Evolutionary conservation across 768 basidiomycete genomes (phyloP).

Genomic region (Termitomyces sp.): DNA sequence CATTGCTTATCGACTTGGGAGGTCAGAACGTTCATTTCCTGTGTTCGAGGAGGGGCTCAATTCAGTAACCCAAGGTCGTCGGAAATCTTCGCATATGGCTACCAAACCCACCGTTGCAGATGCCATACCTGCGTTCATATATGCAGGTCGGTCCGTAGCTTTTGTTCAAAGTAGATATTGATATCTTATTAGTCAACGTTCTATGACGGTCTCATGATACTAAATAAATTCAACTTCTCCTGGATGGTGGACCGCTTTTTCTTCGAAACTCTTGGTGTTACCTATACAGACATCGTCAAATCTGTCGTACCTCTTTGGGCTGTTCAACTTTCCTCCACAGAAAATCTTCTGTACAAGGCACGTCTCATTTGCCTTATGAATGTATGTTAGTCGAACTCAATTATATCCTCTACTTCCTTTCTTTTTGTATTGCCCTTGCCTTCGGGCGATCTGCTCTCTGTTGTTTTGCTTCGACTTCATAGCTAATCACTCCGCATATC

Average conservation of each 20-base stretch:
- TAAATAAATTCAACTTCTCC: constrained; percentile 41
- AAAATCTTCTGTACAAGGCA: constrained; percentile 39
- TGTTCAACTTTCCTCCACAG: constrained; percentile 33
- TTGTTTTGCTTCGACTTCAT: constrained; percentile 2
- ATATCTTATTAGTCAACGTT: constrained; percentile 41
- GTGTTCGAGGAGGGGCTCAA: not conserved
- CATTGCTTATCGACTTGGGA: constrained; percentile 55
- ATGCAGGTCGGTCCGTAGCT: constrained; percentile 40
- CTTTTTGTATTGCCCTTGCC: not conserved
- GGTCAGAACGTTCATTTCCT: constrained; percentile 28
- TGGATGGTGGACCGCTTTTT: constrained; percentile 65
- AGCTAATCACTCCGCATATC: constrained; percentile 57
- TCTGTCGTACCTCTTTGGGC: constrained; percentile 33
- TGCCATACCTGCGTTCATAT: constrained; percentile 59
- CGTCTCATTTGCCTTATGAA: constrained; percentile 7
- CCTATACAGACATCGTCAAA: constrained; percentile 40
- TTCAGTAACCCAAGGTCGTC: constrained; percentile 25
- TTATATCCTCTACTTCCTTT: not conserved
- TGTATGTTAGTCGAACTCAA: constrained; percentile 1
- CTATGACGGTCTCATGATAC: constrained; percentile 48
- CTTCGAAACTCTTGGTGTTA: constrained; percentile 51
- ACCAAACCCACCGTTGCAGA: constrained; percentile 29
- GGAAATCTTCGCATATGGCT: constrained; percentile 48
- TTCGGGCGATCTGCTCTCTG: constrained; percentile 1
- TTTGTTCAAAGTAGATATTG: not conserved